Base-by-base conservation (phyloP, 2,329 filamentous ascomycete species). In the Epichloe baconii region DNA sequence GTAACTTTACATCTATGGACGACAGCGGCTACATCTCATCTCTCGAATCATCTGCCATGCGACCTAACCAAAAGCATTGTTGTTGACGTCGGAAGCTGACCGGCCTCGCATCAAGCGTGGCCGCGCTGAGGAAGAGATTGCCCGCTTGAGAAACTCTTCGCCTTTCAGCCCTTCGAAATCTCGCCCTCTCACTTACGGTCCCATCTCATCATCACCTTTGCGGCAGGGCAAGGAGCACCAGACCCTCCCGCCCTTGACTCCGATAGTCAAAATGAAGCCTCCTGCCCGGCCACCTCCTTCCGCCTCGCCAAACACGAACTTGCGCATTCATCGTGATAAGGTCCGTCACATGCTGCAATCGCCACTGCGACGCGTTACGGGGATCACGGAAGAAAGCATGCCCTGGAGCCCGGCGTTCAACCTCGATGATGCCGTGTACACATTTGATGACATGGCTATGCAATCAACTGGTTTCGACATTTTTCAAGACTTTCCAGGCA, bases 1-100 rank as follows among this genome's bases (percentile, higher is more conserved):
- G 86, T 57, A 91, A 88, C 66, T 80, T 86, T 60, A 79, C 79
- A 34, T 84, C 85, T 12, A 84, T 94, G 73, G 88, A 79, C 61
- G 93, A 98, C 67, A 97, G 91, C 64, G 93, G 93, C 41, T 98
- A 97, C 68, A 95, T 95, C 64, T 97, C 93, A 1, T 96, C 90
- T 0, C 77, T 97, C 17, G 90, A 96, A 59, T 97, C 93, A 3
- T 97, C 93, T 0, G 88, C 78, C 14, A 78, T 88, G 64, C 80
- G 91, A 53, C 82, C 85, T 46, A 81, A 83, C 56, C 78, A 80
- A 56, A 79, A 54, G 72, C 71, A 15, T 74, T 80, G 52, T 74
- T 87, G 17, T 75, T 88, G 43, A 88, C 84, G 4, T 91, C 88
- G 0, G 89, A 94, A 61, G 78, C 83, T 49, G 86, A 89, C 58